These are phyloP conservation scores for Epicoccum sorghinum DNA, from an alignment of 2,329 filamentous ascomycete species.

Conservation along the genomic window DNA sequence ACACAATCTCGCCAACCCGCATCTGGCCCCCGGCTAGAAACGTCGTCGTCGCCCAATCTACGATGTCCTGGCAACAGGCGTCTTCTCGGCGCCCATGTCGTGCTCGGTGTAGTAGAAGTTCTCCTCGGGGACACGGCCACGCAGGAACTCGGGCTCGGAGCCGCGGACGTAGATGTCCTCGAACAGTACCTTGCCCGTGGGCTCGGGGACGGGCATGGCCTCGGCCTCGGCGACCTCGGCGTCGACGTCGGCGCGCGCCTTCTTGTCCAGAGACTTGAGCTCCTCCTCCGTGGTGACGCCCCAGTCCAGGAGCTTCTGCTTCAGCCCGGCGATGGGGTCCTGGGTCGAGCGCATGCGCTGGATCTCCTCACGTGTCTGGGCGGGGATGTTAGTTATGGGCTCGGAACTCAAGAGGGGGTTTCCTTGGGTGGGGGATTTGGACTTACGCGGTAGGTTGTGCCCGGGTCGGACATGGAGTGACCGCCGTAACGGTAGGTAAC, in stretches of 20 bases:
- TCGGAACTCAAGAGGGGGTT: no score
- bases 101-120: constrained; percentile 73
- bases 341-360: constrained; percentile 99
- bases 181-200: constrained; percentile 81
- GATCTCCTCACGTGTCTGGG: constrained; percentile 92
- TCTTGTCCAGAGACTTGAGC: constrained; percentile 95
- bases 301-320: constrained; percentile 98
- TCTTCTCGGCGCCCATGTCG: constrained; percentile 49
- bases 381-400: constrained; percentile 17
- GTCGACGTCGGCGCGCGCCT: constrained; percentile 83
- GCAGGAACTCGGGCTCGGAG: constrained; percentile 84
- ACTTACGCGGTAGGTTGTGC: constrained; percentile 86
- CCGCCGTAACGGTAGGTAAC: constrained; percentile 99
- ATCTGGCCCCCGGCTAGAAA: no score
- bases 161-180: constrained; percentile 96
- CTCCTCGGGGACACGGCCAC: constrained; percentile 88
- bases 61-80: constrained; percentile 43
- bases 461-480: constrained; percentile 99
- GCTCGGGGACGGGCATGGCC: constrained; percentile 80
- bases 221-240: constrained; percentile 90
- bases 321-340: constrained; percentile 96
- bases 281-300: constrained; percentile 88
- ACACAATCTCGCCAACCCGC: not conserved
- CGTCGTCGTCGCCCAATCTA: constrained; percentile 8
- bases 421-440: not conserved